Conservation (phyloP, 164 flowering plant genomes). For the Stephania yunnanensis region DNA sequence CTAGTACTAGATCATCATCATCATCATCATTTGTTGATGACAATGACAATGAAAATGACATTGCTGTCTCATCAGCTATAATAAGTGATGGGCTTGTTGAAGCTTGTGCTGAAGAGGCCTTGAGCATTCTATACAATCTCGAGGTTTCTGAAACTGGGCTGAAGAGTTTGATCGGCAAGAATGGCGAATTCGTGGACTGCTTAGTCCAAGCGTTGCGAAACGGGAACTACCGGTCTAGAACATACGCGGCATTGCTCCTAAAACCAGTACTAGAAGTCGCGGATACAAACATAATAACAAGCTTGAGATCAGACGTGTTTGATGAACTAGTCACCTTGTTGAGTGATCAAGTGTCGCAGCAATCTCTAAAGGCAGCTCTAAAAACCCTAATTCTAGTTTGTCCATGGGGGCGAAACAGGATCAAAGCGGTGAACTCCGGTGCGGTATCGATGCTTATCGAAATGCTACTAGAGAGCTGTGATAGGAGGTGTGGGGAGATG, state of each 20-base stretch:
- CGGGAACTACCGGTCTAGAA: constrained; percentile 43
- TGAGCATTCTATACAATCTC: constrained; percentile 36
- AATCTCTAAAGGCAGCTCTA: constrained; percentile 51
- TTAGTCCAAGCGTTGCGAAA: constrained; percentile 29
- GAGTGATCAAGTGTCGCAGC: constrained; percentile 44
- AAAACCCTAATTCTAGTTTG: constrained; percentile 46
- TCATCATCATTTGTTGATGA: background rate
- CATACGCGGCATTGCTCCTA: constrained; percentile 37
- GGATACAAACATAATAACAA: constrained; percentile 42
- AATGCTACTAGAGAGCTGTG: constrained; percentile 35
- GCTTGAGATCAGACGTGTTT: constrained; percentile 29
- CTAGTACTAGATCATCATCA: background rate
- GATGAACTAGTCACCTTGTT: constrained; percentile 29
- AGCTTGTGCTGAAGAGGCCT: constrained; percentile 39
- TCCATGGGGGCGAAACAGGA: constrained; percentile 74
- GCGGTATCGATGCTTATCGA: constrained; percentile 53
- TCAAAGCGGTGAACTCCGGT: constrained; percentile 58
- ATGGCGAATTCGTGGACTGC: constrained; percentile 29
- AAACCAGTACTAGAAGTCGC: constrained; percentile 37
- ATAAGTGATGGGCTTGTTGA: constrained; percentile 15
- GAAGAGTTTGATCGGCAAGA: constrained; percentile 22
- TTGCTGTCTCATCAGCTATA: too few relatives aligned
- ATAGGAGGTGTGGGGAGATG: constrained; percentile 46
- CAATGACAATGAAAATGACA: too few relatives aligned
- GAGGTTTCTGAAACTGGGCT: constrained; percentile 33